Evolutionary conservation across 176 grass and related monocot species (phyloP), one percentile per base, ranked within the genome.

Genomic region (Panicum miliaceum): DNA sequence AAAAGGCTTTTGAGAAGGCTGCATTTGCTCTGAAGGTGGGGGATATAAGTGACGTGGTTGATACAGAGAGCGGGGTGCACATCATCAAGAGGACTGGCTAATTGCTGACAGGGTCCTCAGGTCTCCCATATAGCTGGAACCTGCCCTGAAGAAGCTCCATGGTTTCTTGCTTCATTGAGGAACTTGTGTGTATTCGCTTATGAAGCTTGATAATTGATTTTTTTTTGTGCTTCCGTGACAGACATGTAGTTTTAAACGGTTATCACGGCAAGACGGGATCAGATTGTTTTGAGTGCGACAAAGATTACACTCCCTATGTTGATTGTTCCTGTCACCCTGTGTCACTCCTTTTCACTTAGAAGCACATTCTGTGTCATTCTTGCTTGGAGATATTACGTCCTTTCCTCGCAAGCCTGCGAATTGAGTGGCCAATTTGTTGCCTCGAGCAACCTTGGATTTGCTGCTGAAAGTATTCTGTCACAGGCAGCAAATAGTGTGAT

Each of bases 21-120:
- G 50, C 88, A 8, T 83, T 90, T 78, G 89, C 89, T 46, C 89
- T 98, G 65, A 89, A 92, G 82, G 89, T 94, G 22, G 89, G 96
- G 57, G 93, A 98, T 27, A 92, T 95, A 12, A 98, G 93, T 71
- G 89, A 94, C 50, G 83, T 94, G 36, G 68, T 98, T 41, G 93
- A 95, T 50, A 95, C 91, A 12, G 96, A 95, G 7, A 98, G 96
- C 42, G 93, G 93, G 18, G 93, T 95, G 54, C 96, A 95, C 56
- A 93, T 98, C 87, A 95, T 98, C 82, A 60, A 93, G 89, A 89
- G 93, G 94, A 98, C 93, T 68, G 87, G 84, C 62, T 95, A 73
- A 89, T 75, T 9, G 15, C 26, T n/a, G 40, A 43, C 14, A 0
- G 22, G 9, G 23, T 36, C 4, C 32, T 50, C 34, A 43, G 45